phyloP scores from a whole-genome alignment of 495 filamentous ascomycete species.

The Hamigera avellanea region DNA sequence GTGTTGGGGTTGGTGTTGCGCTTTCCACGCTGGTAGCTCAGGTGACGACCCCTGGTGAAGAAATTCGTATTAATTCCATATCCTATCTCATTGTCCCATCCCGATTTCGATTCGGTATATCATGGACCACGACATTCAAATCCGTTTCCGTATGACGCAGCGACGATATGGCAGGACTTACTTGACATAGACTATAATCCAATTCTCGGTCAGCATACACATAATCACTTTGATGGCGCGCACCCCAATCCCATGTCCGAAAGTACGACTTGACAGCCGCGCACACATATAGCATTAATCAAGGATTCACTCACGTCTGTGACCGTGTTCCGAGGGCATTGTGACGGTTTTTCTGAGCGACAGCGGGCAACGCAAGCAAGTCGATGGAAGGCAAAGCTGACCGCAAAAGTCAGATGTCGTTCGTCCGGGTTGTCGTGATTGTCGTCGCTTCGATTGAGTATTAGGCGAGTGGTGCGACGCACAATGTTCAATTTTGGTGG shows the following conservation, averaged over 20 bases:
- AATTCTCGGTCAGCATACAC: slow-evolving; percentile 30
- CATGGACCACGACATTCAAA: slow-evolving; percentile 1
- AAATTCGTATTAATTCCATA: slow-evolving; percentile 24
- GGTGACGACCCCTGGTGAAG: slow-evolving; percentile 67
- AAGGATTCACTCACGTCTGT: slow-evolving; percentile 58
- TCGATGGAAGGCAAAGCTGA: slow-evolving; percentile 33
- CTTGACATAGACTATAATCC: slow-evolving; percentile 77
- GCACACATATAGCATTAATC: not conserved
- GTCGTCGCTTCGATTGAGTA: slow-evolving; percentile 36
- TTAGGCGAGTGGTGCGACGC: slow-evolving; percentile 17
- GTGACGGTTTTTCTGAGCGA: slow-evolving; percentile 43
- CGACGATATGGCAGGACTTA: slow-evolving; percentile 41
- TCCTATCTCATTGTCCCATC: slow-evolving; percentile 7
- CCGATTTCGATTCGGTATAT: too few species aligned
- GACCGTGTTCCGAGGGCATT: slow-evolving; percentile 75
- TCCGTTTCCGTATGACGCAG: slow-evolving; percentile 12
- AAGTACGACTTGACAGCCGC: too few species aligned
- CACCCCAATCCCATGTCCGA: not conserved
- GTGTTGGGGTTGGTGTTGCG: slow-evolving; percentile 76
- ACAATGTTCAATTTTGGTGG: slow-evolving; percentile 26
- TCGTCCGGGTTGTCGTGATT: slow-evolving; percentile 35
- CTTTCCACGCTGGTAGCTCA: slow-evolving; percentile 88
- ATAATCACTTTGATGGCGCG: not conserved
- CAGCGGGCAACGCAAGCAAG: slow-evolving; percentile 36
- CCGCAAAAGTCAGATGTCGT: slow-evolving; percentile 36